Evolutionary conservation across 148 eudicot species (phyloP).

Genomic region (Pouteria glomerata): DNA sequence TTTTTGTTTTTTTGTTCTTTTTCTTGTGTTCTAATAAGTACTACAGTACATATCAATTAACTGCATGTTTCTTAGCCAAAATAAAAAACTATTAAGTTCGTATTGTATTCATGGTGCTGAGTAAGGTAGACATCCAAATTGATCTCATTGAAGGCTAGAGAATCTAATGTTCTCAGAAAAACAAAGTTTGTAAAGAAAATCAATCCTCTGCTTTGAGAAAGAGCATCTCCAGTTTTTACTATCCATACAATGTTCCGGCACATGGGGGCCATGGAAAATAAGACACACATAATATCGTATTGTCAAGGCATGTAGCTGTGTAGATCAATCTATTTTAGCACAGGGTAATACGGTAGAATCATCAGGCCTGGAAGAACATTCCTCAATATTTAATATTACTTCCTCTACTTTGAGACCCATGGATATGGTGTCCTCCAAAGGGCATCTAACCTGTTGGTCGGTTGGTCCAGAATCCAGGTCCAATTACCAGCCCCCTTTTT

Average conservation of each 20-base stretch:
- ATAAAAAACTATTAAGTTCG: not conserved
- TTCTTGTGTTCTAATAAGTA: not conserved
- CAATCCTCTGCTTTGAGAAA: not conserved
- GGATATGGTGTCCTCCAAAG: not conserved
- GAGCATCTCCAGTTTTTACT: not conserved
- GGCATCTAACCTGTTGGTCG: too few relatives aligned
- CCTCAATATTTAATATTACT: not conserved
- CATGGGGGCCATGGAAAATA: not conserved
- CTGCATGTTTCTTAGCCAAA: too few relatives aligned
- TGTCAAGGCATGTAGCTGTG: not conserved
- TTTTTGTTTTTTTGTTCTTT: not conserved
- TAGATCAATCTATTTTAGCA: not conserved
- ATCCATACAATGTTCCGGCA: not conserved
- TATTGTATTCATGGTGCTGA: not conserved
- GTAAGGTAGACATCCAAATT: not conserved
- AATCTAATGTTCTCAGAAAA: not conserved
- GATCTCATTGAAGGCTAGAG: not conserved
- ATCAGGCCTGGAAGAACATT: too few relatives aligned
- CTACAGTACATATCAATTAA: too few relatives aligned
- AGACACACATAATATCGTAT: not conserved
- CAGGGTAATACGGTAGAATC: too few relatives aligned
- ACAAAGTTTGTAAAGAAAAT: not conserved
- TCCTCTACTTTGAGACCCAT: not conserved
- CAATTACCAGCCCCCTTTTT: too few relatives aligned
- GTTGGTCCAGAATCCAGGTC: too few relatives aligned